Percentiles rank a stretch among this genome's conserved stretches.
Evolutionary conservation across 2,329 filamentous ascomycete genomes (phyloP).

Genomic region (Alternaria conjuncta): DNA sequence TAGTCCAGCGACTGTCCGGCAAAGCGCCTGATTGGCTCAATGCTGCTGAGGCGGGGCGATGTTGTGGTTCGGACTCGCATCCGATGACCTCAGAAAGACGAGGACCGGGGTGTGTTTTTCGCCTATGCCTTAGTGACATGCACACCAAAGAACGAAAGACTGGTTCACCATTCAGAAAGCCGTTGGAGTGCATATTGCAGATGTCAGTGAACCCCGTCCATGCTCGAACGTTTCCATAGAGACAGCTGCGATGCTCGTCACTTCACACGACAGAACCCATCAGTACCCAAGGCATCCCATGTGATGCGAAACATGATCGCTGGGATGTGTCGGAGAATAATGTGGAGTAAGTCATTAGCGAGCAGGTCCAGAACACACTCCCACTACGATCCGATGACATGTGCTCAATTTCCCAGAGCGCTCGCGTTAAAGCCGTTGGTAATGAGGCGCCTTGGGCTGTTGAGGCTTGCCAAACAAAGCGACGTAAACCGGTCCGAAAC

Average conservation of each 20-base stretch:
- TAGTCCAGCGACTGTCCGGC: background rate
- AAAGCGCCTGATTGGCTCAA: background rate
- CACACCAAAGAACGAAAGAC: background rate
- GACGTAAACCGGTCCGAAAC: conserved; percentile 9
- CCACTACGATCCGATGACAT: background rate
- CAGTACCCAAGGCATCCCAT: background rate
- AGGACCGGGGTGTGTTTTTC: background rate
- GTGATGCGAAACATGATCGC: conserved; percentile 5
- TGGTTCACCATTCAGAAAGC: background rate
- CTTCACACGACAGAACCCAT: background rate
- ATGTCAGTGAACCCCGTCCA: background rate
- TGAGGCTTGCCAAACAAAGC: background rate
- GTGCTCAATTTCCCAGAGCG: conserved; percentile 1
- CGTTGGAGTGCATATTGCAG: background rate
- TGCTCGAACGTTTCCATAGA: background rate
- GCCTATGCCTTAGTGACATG: background rate
- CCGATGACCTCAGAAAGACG: conserved; percentile 5
- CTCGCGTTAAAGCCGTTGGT: background rate
- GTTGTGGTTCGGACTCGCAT: background rate
- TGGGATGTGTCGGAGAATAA: conserved; percentile 2
- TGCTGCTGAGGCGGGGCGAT: background rate
- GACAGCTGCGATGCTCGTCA: background rate
- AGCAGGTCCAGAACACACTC: conserved; percentile 6
- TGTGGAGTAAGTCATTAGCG: conserved; percentile 7
- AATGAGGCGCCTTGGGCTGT: conserved; percentile 1